Base-by-base conservation (phyloP, 768 basidiomycete species). In the Trametes villosa region DNA sequence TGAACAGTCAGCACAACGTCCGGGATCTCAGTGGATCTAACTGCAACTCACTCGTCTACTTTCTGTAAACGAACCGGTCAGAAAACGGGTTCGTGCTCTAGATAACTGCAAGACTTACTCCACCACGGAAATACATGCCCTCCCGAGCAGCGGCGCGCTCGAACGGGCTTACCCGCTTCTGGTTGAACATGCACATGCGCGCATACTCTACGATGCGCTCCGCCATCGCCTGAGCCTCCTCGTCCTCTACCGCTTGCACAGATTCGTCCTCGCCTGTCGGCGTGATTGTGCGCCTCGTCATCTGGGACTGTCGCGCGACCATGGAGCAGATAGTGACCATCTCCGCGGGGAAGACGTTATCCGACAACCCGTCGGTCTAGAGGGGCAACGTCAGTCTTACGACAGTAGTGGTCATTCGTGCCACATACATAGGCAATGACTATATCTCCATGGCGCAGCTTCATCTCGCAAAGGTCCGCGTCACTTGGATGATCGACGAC, bases 141-240 rank as follows among this genome's bases (percentile, higher is more conserved):
- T 88, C 81, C 53, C 86, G 78, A 1, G 83, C 82, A 18, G 91
- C 89, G 31, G 68, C 70, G 84, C 88, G 82, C 74, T 91, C 86
- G 65, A 93, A 94, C 2, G 92, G 92, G 71, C 87, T 90, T 30
- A 83, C 78, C 65, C 86, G 77, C 54, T 75, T 79, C 62, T 80
- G 82, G 68, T 84, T 86, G 60, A 74, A 76, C 92, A 94, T 93
- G 69, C 88, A 91, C 27, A 77, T 72, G 60, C 78, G 79, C 3
- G 92, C 83, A 67, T 89, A 88, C 33, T 87, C 81, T 3, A 92
- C 84, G 50, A 92, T 77, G 22, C 85, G 82, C 67, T 92, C 85
- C 8, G 92, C 88, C 72, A 94, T 87, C 15, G 75, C 74, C 68
- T 92, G 86, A 2, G 86, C 88, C 68, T 86, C 84, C 31, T 77